phyloP scores from a whole-genome alignment of 768 basidiomycete species.

The Lepiota venenata region DNA sequence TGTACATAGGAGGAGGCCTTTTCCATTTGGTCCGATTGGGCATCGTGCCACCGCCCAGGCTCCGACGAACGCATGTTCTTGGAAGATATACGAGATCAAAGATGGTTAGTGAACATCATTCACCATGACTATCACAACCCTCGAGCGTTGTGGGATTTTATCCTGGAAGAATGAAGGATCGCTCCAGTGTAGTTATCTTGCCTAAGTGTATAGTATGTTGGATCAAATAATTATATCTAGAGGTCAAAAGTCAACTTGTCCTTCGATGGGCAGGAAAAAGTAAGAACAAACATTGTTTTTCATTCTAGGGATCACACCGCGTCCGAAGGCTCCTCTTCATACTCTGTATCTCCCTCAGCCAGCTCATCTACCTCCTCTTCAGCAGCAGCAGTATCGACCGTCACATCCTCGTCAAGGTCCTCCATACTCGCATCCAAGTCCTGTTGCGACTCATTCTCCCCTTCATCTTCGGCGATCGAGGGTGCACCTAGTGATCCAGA shows the following conservation, averaged over 20 bases:
- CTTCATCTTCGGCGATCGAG: conserved; percentile 44
- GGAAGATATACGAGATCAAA: conserved; percentile 61
- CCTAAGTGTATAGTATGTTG: neutral
- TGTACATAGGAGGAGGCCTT: conserved; percentile 85
- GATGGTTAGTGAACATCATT: conserved; percentile 90
- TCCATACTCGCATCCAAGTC: conserved; percentile 69
- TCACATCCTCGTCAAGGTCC: conserved; percentile 45
- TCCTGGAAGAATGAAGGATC: conserved; percentile 41
- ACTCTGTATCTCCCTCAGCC: conserved; percentile 38
- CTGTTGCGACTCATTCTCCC: conserved; percentile 44
- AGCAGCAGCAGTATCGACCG: conserved; percentile 41
- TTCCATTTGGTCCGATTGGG: conserved; percentile 95
- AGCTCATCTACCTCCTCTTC: conserved; percentile 36
- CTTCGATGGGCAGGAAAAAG: neutral
- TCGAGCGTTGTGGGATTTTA: conserved; percentile 81
- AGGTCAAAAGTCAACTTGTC: too few species aligned
- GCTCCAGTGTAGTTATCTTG: neutral
- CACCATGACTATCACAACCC: conserved; percentile 90
- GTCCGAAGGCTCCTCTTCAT: conserved; percentile 45
- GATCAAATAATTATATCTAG: neutral
- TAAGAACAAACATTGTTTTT: neutral
- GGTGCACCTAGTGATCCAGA: conserved; percentile 38
- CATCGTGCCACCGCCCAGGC: conserved; percentile 74
- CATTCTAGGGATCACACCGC: conserved; percentile 6
- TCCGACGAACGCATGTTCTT: conserved; percentile 74